Percentiles rank a stretch among this genome's conserved stretches.
phyloP scores from a whole-genome alignment of 2,329 filamentous ascomycete genomes.

The Stenocarpella maydis region DNA sequence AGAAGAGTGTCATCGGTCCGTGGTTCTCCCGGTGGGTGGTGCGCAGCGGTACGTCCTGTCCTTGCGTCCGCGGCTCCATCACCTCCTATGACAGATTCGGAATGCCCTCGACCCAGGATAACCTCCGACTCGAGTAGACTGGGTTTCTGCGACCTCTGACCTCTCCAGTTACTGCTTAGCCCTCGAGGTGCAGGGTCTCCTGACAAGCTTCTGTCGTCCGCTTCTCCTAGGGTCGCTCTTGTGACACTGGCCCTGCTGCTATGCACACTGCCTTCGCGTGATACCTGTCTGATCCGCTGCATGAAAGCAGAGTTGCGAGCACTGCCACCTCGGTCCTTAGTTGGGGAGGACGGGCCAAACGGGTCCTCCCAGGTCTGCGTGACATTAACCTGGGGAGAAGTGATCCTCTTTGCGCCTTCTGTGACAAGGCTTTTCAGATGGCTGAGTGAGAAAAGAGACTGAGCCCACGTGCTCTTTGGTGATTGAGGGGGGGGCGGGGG shows the following conservation, averaged over 20 bases:
- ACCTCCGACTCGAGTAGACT: background rate
- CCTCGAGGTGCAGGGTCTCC: conserved; percentile 13
- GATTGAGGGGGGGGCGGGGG: conserved; percentile 28
- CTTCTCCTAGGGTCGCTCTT: conserved; percentile 21
- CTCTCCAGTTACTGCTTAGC: background rate
- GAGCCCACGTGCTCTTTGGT: conserved; percentile 40
- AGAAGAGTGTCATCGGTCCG: conserved; percentile 38
- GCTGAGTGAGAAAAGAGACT: conserved; percentile 42
- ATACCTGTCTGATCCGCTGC: conserved; percentile 32
- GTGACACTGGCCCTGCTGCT: conserved; percentile 27
- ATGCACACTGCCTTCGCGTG: conserved; percentile 29
- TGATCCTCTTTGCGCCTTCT: conserved; percentile 42
- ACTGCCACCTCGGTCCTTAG: conserved; percentile 22
- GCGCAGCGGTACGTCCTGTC: conserved; percentile 35
- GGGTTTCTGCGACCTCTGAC: background rate
- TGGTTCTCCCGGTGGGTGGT: conserved; percentile 35
- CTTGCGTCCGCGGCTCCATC: conserved; percentile 39
- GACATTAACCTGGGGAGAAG: conserved; percentile 40
- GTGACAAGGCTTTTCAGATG: conserved; percentile 45
- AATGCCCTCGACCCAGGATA: background rate
- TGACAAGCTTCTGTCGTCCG: conserved; percentile 25
- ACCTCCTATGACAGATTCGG: conserved; percentile 11
- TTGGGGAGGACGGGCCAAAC: conserved; percentile 33
- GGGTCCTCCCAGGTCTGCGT: conserved; percentile 33
- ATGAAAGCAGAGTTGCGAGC: conserved; percentile 35